A percentile compares a stretch with the other conserved stretches of the same genome.
Evolutionary conservation across 148 eudicot species (phyloP).

Genomic region (Persicaria tinctoria): DNA sequence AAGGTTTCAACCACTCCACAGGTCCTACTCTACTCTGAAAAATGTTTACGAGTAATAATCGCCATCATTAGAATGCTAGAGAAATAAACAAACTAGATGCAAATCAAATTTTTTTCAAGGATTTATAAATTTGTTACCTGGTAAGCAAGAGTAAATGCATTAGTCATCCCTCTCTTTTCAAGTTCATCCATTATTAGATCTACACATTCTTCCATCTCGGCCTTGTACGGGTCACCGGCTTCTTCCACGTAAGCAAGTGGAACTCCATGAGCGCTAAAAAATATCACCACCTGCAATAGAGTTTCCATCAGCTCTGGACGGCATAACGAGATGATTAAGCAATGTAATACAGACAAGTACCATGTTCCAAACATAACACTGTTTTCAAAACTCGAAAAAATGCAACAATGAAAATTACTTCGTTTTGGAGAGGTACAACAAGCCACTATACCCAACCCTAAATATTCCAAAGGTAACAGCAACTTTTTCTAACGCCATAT

Average conservation of each 20-base stretch:
- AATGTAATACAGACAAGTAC: not conserved
- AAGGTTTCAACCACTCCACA: slow-evolving; percentile 98
- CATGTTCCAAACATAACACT: not conserved
- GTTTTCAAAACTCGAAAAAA: not conserved
- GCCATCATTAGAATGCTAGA: not conserved
- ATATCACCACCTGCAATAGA: slow-evolving; percentile 71
- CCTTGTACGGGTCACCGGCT: slow-evolving; percentile 99
- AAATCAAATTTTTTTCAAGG: not conserved
- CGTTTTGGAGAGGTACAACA: not conserved
- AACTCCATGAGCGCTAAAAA: slow-evolving; percentile 98
- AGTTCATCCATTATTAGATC: slow-evolving; percentile 94
- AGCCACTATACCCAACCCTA: not conserved
- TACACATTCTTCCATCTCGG: slow-evolving; percentile 99
- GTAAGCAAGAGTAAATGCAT: slow-evolving; percentile 84
- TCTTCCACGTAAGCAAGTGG: slow-evolving; percentile 95
- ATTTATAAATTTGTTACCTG: slow-evolving; percentile 41
- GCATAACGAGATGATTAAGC: slow-evolving; percentile 1
- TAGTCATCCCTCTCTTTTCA: slow-evolving; percentile 54
- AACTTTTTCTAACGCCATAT: not conserved
- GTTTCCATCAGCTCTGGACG: slow-evolving; percentile 4
- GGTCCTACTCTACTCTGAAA: slow-evolving; percentile 98
- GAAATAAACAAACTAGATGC: not conserved
- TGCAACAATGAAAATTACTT: not conserved
- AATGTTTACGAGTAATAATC: not conserved
- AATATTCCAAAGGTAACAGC: not conserved